phyloP scores from a whole-genome alignment of 305 asterid species.

The Rubia peregrina region DNA sequence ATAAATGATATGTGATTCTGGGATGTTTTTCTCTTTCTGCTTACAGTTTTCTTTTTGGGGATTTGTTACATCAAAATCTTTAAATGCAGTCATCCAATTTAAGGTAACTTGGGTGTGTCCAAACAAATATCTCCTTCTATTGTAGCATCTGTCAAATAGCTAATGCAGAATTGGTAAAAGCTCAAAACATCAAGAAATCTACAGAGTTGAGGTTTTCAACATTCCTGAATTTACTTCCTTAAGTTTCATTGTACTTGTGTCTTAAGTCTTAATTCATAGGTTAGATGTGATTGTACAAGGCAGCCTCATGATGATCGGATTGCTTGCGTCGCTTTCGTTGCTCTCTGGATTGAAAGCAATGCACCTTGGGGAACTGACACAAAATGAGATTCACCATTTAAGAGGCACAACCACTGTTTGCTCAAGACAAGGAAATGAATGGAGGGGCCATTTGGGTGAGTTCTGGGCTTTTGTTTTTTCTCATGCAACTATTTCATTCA shows the following conservation, averaged over 20 bases:
- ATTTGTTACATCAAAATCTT: neutral
- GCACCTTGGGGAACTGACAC: conserved; percentile 21
- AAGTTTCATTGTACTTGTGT: neutral
- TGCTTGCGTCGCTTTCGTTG: conserved; percentile 28
- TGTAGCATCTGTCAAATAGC: neutral
- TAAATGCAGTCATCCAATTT: neutral
- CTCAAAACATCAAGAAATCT: too few species aligned
- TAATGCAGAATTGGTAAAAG: neutral
- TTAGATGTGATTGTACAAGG: conserved; percentile 3
- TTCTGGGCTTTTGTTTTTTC: conserved; percentile 11
- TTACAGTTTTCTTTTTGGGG: neutral
- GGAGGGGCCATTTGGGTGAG: conserved; percentile 18
- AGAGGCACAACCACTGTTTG: conserved; percentile 17
- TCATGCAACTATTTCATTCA: conserved; percentile 1
- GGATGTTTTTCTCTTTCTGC: conserved; percentile 6
- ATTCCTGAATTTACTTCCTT: neutral
- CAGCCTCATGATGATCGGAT: conserved; percentile 6
- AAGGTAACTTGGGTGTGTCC: neutral
- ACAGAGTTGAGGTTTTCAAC: neutral
- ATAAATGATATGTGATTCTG: neutral
- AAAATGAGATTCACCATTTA: conserved; percentile 17
- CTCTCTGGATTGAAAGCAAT: conserved; percentile 19
- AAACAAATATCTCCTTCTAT: neutral
- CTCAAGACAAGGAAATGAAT: conserved; percentile 22
- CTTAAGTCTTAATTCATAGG: neutral